Conservation (phyloP, 306 rosid species). For the Pyrus pyrifolia region DNA sequence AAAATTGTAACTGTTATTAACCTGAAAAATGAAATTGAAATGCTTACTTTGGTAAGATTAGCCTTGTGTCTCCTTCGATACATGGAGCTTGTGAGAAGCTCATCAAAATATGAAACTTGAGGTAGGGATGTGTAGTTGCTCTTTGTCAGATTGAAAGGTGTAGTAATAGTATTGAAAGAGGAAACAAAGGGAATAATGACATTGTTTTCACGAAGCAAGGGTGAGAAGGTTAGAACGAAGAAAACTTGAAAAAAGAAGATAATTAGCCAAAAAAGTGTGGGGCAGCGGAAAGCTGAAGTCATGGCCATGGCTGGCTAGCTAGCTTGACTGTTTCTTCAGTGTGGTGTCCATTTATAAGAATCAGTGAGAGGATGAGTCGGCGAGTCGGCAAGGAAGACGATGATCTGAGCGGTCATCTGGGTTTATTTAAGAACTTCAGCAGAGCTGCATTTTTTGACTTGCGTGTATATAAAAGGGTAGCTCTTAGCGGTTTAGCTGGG, state of each 20-base stretch:
- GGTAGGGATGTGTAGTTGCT: constrained; percentile 3
- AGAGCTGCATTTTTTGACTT: neutral
- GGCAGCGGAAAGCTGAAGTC: constrained; percentile 9
- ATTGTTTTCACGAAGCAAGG: neutral
- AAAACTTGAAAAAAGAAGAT: constrained; percentile 5
- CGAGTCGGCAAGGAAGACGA: neutral
- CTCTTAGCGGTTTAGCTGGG: neutral
- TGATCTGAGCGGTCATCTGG: neutral
- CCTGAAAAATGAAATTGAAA: neutral
- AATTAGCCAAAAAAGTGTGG: neutral
- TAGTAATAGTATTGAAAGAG: neutral
- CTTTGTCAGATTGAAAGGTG: neutral
- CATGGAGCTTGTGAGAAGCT: constrained; percentile 2
- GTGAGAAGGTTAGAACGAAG: neutral
- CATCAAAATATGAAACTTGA: neutral
- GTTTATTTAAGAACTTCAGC: neutral
- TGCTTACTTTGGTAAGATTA: constrained; percentile 6
- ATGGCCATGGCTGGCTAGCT: neutral
- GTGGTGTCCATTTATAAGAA: neutral
- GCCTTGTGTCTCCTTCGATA: neutral
- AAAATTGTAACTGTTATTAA: no score
- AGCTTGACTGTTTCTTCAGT: neutral
- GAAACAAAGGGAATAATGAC: neutral
- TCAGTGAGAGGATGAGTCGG: neutral
- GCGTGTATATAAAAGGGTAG: neutral